Base-by-base conservation (phyloP, 441 rosid species). In the Erodium texanum region DNA sequence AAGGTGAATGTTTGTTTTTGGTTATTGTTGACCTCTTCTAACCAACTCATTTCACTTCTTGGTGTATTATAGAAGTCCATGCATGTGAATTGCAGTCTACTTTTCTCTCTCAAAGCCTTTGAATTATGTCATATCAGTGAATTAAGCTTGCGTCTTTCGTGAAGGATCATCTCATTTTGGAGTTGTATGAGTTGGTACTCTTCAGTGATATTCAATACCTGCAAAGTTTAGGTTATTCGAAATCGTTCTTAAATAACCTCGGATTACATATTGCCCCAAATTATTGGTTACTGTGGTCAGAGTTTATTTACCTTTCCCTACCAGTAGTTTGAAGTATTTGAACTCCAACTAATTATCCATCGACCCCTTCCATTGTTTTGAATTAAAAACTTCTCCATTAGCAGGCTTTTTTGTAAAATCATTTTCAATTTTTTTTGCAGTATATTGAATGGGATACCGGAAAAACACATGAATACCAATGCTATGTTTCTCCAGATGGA, bases 401-500 rank as follows among this genome's bases (percentile, higher is more conserved):
- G 20, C 23, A 18, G n/a, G 20, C 20, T 4, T 9, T 58, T 58
- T 2, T 58, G 22, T 18, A 18, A 18, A 54, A 20, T 20, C 14
- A 58, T 6, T 36, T 36, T 36, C 29, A 27, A 1, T 36, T 66
- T 14, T 50, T 67, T 41, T 61, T 24, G 73, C 85, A 92, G 96
- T 24, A 16, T 36, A 59, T 74, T 59, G 80, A 79, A 38, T 81
- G 92, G 90, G 86, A 83, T 76, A 72, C 85, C n/a, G 83, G 73
- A 14, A 80, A 66, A 69, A 77, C 89, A 0, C 82, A 74, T 45
- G 27, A 68, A 41, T 90, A 90, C 66, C 87, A 80, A 1, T 90
- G 97, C 54, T 74, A 85, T 69, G 86, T 88, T 64, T 70, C 74
- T 65, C 24, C 59, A 0, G 66, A 79, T 61, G 86, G 89, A 11